A percentile compares a stretch with the other conserved stretches of the same genome.
Conservation (phyloP, 495 filamentous ascomycete genomes). For the Penicillium steckii region DNA sequence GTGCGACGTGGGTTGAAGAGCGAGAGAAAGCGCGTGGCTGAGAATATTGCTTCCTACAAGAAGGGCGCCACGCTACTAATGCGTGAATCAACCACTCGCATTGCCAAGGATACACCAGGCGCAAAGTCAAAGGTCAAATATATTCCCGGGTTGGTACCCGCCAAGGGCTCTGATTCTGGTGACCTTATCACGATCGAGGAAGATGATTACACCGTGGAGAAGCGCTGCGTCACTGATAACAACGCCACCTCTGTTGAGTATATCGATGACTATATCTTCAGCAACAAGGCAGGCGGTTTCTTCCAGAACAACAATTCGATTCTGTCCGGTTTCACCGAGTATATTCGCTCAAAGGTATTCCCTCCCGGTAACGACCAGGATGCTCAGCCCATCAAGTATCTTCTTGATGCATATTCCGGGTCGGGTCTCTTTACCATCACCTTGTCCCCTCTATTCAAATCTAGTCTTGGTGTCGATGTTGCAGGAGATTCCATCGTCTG, state of each 20-base stretch:
- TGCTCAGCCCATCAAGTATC: conserved; percentile 63
- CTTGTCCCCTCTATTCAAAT: conserved; percentile 75
- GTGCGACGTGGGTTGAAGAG: conserved; percentile 71
- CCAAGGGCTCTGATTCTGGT: conserved; percentile 28
- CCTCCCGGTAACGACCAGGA: conserved; percentile 30
- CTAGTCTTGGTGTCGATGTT: conserved; percentile 69
- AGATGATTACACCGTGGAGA: conserved; percentile 64
- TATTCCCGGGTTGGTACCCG: conserved; percentile 12
- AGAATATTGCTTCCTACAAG: conserved; percentile 68
- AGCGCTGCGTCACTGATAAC: conserved; percentile 81
- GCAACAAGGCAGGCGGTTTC: conserved; percentile 87
- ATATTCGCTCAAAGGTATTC: conserved; percentile 81
- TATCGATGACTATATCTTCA: conserved; percentile 79
- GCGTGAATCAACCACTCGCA: conserved; percentile 77
- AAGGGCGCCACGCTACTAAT: conserved; percentile 85
- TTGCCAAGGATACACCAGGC: conserved; percentile 46
- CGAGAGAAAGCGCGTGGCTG: conserved; percentile 68
- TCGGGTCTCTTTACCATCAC: conserved; percentile 96
- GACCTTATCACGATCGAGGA: conserved; percentile 35
- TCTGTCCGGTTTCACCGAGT: conserved; percentile 83
- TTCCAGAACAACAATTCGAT: conserved; percentile 99
- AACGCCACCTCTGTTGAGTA: conserved; percentile 83
- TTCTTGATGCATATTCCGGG: conserved; percentile 97
- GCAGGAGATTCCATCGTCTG: conserved; percentile 68
- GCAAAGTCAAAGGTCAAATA: conserved; percentile 13